Percentiles rank a stretch among this genome's conserved stretches.
Evolutionary conservation across 2,329 filamentous ascomycete species (phyloP).

Genomic region (Fusarium sp.): DNA sequence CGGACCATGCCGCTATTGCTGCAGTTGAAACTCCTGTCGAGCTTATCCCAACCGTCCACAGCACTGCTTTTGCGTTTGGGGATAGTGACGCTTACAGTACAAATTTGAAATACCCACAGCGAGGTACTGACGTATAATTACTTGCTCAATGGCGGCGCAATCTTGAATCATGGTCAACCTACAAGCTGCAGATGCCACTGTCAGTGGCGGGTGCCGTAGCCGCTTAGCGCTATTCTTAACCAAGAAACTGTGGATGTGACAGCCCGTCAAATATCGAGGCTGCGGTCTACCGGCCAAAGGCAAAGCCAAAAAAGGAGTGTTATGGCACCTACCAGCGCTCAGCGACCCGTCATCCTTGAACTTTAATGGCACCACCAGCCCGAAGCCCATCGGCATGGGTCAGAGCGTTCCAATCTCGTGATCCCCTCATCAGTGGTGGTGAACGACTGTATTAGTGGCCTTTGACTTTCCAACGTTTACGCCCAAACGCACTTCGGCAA

Average conservation of each 20-base stretch:
- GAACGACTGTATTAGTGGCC: slow-evolving; percentile 36
- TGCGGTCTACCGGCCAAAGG: slow-evolving; percentile 31
- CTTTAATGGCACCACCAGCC: slow-evolving; percentile 42
- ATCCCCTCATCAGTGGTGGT: slow-evolving; percentile 37
- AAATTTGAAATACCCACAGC: slow-evolving; percentile 22
- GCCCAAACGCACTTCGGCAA: slow-evolving; percentile 23
- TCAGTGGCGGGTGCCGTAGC: slow-evolving; percentile 47
- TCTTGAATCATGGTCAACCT: slow-evolving; percentile 41
- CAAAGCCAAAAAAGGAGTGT: slow-evolving; percentile 29
- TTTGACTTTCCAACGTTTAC: slow-evolving; percentile 44
- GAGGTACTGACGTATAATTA: slow-evolving; percentile 38
- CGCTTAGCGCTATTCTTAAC: slow-evolving; percentile 46
- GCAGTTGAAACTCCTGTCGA: neutral
- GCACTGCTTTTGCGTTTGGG: neutral
- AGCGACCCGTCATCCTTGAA: slow-evolving; percentile 40
- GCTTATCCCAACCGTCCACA: neutral
- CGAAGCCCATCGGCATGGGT: slow-evolving; percentile 47
- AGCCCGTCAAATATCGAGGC: slow-evolving; percentile 42
- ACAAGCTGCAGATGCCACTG: slow-evolving; percentile 42
- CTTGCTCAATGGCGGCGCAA: slow-evolving; percentile 39
- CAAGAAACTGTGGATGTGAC: slow-evolving; percentile 43
- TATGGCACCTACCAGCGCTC: slow-evolving; percentile 32
- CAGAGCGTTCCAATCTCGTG: slow-evolving; percentile 45
- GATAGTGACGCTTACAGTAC: slow-evolving; percentile 12
- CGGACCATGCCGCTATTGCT: neutral